Conservation (phyloP, 306 rosid species). For the Vigna nakashimae region DNA sequence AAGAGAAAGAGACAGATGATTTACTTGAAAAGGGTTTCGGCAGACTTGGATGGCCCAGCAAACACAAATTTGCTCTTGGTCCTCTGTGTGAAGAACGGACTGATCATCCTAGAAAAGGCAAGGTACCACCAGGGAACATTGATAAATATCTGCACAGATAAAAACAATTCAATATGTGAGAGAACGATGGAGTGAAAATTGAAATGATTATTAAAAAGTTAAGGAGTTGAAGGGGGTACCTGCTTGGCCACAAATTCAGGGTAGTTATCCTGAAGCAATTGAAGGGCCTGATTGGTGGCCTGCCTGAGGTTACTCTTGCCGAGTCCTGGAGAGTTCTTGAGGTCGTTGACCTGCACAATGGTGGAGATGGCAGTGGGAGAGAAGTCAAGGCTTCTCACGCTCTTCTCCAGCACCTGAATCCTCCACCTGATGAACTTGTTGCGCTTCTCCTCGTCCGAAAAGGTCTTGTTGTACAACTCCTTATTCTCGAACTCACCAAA, state of each 20-base stretch:
- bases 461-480: slow-evolving; percentile 72
- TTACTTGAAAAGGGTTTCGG: slow-evolving; percentile 83
- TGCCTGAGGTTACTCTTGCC: slow-evolving; percentile 74
- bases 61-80: slow-evolving; percentile 92
- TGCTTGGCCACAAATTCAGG: slow-evolving; percentile 93
- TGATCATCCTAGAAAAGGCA: slow-evolving; percentile 73
- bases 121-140: slow-evolving; percentile 97
- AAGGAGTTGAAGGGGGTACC: slow-evolving; percentile 39
- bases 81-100: slow-evolving; percentile 87
- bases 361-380: slow-evolving; percentile 63
- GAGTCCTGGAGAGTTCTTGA: slow-evolving; percentile 80
- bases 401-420: slow-evolving; percentile 78
- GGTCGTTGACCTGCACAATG: slow-evolving; percentile 79
- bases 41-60: slow-evolving; percentile 82
- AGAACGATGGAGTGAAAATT: background rate
- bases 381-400: slow-evolving; percentile 69
- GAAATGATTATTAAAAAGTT: too few species aligned
- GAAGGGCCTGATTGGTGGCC: slow-evolving; percentile 85
- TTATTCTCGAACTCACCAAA: slow-evolving; percentile 77
- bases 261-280: slow-evolving; percentile 84
- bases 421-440: slow-evolving; percentile 83
- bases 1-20: background rate
- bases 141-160: slow-evolving; percentile 68
- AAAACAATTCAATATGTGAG: background rate
- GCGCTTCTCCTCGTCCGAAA: slow-evolving; percentile 82